Percentiles rank a stretch among this genome's conserved stretches.
Conservation (phyloP, 176 grass and related monocot genomes). For the Rhynchospora tenuis region DNA sequence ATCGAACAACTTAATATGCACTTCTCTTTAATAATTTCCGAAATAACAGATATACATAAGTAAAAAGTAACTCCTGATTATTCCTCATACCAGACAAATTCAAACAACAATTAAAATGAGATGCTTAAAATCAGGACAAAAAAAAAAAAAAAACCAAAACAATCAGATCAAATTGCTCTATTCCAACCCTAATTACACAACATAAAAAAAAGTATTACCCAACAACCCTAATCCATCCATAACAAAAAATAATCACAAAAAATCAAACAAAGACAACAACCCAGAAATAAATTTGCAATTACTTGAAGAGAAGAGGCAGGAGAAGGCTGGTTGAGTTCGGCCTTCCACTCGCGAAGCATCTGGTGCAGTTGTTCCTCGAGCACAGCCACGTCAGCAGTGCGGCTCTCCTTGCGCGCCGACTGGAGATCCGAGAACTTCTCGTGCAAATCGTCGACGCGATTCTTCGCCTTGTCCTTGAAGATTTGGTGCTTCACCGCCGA, state of each 20-base stretch:
- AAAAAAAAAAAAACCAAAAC: background rate
- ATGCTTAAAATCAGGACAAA: background rate
- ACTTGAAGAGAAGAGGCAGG: constrained; percentile 75
- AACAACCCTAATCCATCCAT: background rate
- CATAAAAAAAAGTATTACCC: background rate
- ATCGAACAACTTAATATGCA: background rate
- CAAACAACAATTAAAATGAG: background rate
- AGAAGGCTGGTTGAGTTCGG: constrained; percentile 74
- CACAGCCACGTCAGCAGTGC: constrained; percentile 63
- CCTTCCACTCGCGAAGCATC: constrained; percentile 88
- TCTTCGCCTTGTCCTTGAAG: constrained; percentile 85
- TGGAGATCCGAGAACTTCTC: constrained; percentile 85
- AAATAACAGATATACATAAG: background rate
- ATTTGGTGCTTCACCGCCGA: constrained; percentile 57
- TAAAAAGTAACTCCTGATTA: background rate
- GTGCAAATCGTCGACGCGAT: constrained; percentile 78
- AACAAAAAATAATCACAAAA: background rate
- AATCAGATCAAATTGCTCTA: background rate
- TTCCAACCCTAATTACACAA: background rate
- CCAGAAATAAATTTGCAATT: background rate
- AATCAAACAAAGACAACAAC: background rate
- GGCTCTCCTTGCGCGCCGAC: constrained; percentile 78
- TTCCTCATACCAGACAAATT: background rate
- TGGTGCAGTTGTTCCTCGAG: constrained; percentile 86
- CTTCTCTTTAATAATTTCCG: background rate